Base-by-base conservation (phyloP, 2,329 filamentous ascomycete genomes). In the Trichoderma koningiopsis region DNA sequence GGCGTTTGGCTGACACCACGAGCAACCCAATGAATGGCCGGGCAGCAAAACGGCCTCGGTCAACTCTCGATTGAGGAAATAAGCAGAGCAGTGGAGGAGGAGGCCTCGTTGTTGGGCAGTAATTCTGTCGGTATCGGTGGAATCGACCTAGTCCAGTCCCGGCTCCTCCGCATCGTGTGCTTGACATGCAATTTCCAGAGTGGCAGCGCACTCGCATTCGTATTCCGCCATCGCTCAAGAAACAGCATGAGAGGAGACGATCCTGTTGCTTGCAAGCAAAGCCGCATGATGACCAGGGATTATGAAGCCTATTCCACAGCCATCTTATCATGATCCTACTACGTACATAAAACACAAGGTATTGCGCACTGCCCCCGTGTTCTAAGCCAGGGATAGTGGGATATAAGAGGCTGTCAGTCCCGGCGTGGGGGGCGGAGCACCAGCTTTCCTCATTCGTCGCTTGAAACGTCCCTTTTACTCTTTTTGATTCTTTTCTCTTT, bases 171-270 rank as follows among this genome's bases (percentile, higher is more conserved):
- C 22, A 52, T 35, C 40, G 6, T 31, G 35, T 13, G 11, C 22
- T 37, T 63, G 47, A 29, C 47, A 53, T 64, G 61, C 35, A 65
- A 65, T 57, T 49, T 66, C 37, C 53, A 35, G 37, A 66, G 63
- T 47, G 55, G 40, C 55, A 59, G 63, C 22, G 55, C 19, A 22
- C 40, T 66, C 63, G 53, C 63, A 66, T 58, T 58, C 29, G 52
- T 66, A 58, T 58, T 24, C 14, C 29, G 7, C 14, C 37, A n/a
- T 37, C 63, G 31, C 11, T 22, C 35, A 33, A 33, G 53, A 53
- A 16, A 19, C 13, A 31, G 37, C 16, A 6, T 31, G 29, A 47
- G 22, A 57, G 55, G 43, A n/a, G n/a, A 47, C 40, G 40, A 35
- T 53, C 57, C 63, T 14, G 13, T 37, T 33, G 6, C 37, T 43